Evolutionary conservation across 441 rosid species (phyloP).

Genomic region (Isatis lusitanica): DNA sequence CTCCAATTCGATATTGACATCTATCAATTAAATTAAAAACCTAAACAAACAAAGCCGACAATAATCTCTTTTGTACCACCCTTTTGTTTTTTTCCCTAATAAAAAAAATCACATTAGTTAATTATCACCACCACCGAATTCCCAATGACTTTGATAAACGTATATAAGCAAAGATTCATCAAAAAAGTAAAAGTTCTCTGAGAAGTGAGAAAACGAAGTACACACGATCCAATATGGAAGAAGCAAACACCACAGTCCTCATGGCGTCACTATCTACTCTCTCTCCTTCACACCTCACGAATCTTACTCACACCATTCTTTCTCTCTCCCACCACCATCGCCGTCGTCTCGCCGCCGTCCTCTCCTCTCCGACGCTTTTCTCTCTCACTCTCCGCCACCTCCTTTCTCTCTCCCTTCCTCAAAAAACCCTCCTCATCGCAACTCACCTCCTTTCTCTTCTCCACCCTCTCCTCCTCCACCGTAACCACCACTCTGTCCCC

Average conservation of each 20-base stretch:
- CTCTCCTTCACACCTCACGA: constrained; percentile 45
- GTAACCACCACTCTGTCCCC: constrained; percentile 25
- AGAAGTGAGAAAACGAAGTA: constrained; percentile 28
- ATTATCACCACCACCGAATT: constrained; percentile 10
- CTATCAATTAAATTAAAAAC: constrained; percentile 9
- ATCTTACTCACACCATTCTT: constrained; percentile 54
- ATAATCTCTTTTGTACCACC: constrained; percentile 37
- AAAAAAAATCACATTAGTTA: constrained; percentile 10
- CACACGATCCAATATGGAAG: constrained; percentile 63
- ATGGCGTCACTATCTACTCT: constrained; percentile 70
- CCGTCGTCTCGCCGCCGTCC: constrained; percentile 63
- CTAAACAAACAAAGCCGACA: constrained; percentile 41
- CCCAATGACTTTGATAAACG: constrained; percentile 5
- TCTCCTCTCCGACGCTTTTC: constrained; percentile 76
- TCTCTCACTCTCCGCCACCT: constrained; percentile 75
- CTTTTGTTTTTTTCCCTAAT: constrained; percentile 14
- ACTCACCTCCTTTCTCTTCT: constrained; percentile 67
- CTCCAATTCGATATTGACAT: constrained; percentile 7
- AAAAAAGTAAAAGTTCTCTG: constrained; percentile 13
- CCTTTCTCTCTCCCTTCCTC: constrained; percentile 60
- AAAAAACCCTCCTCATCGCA: constrained; percentile 69
- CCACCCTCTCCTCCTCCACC: constrained; percentile 44
- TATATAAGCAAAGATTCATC: constrained; percentile 20
- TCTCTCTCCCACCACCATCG: constrained; percentile 49
- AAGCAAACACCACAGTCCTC: constrained; percentile 42